Percentiles rank a stretch among this genome's conserved stretches.
Conservation (phyloP, 805 yeast species). For the Cyberlindnera maritima region DNA sequence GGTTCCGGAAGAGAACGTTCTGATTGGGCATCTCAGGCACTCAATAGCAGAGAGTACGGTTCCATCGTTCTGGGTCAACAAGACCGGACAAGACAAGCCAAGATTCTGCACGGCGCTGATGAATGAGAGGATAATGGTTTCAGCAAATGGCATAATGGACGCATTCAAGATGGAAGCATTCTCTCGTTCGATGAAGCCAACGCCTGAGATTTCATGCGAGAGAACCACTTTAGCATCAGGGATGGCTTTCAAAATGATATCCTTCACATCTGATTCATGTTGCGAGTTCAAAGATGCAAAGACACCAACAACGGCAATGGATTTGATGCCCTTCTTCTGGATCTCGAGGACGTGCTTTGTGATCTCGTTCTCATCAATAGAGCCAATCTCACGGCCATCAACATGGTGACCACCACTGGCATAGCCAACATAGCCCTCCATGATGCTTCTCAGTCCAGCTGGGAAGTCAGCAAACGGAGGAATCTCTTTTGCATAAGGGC, state of each 20-base stretch:
- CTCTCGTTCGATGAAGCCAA: constrained; percentile 44
- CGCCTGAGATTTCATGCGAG: constrained; percentile 41
- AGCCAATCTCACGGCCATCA: constrained; percentile 38
- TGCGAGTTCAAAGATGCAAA: constrained; percentile 36
- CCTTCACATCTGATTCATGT: constrained; percentile 36
- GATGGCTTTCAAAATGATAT: constrained; percentile 31
- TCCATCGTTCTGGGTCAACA: constrained; percentile 48
- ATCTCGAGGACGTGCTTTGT: constrained; percentile 30
- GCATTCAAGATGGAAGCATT: constrained; percentile 48
- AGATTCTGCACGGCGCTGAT: constrained; percentile 33
- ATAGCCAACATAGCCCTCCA: constrained; percentile 36
- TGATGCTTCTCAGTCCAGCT: constrained; percentile 31
- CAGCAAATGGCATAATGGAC: constrained; percentile 40
- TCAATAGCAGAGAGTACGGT: constrained; percentile 41
- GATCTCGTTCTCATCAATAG: constrained; percentile 31
- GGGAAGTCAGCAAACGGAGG: constrained; percentile 47
- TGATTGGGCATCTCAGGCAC: constrained; percentile 40
- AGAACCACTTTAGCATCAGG: constrained; percentile 37
- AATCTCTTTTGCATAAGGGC: constrained; percentile 36
- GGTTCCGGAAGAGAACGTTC: constrained; percentile 48
- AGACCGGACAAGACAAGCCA: constrained; percentile 39
- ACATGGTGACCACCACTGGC: constrained; percentile 40
- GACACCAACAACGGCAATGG: constrained; percentile 39
- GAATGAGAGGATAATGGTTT: constrained; percentile 39
- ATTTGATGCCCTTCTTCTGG: constrained; percentile 31